Evolutionary conservation across 2,329 filamentous ascomycete species (phyloP).

Genomic region (Claviceps digitariae): DNA sequence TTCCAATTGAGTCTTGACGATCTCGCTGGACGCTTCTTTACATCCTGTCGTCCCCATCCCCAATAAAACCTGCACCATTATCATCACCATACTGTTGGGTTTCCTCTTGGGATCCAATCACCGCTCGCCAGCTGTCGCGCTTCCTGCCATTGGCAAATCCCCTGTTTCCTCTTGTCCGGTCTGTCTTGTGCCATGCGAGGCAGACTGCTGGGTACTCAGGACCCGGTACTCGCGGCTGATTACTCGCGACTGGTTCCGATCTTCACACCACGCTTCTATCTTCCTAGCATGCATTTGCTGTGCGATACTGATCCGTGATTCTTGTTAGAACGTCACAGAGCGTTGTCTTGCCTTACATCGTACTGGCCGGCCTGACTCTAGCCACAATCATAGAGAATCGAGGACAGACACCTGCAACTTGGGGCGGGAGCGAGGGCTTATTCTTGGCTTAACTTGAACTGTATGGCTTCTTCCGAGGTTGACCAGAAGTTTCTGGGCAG

Average conservation of each 20-base stretch:
- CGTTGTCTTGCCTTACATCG: background rate
- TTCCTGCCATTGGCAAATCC: background rate
- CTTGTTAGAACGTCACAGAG: slow-evolving; percentile 1
- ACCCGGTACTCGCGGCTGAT: background rate
- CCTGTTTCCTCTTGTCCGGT: background rate
- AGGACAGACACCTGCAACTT: background rate
- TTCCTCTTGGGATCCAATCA: slow-evolving; percentile 4
- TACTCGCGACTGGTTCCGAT: background rate
- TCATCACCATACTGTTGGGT: background rate
- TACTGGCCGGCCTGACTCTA: background rate
- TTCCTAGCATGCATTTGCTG: background rate
- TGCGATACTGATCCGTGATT: background rate
- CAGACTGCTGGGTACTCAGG: background rate
- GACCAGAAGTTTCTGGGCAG: slow-evolving; percentile 94
- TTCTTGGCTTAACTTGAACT: slow-evolving; percentile 5
- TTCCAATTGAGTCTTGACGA: background rate
- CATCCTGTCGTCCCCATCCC: background rate
- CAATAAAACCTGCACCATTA: background rate
- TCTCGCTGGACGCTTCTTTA: background rate
- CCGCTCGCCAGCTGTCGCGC: slow-evolving; percentile 4
- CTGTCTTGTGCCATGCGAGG: background rate
- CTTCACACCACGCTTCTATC: background rate
- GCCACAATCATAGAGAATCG: background rate
- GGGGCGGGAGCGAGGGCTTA: slow-evolving; percentile 1
- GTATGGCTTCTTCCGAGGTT: slow-evolving; percentile 91